phyloP scores from a whole-genome alignment of 208 protist species.

The Crithidia acanthocephali region DNA sequence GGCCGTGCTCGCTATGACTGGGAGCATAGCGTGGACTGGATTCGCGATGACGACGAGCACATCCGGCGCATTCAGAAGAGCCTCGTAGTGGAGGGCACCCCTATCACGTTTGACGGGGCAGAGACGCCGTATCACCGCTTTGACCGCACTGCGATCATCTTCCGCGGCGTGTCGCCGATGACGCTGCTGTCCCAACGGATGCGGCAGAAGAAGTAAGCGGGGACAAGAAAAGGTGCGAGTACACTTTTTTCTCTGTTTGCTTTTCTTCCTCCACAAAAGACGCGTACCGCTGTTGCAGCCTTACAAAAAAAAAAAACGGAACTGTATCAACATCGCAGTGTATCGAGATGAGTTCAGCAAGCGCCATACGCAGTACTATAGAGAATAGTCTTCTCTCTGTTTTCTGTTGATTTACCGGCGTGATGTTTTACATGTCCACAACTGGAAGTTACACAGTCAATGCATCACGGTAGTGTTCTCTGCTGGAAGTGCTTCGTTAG shows the following conservation, averaged over 20 bases:
- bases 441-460: no score
- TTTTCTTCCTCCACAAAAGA: neutral
- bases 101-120: constrained; percentile 68
- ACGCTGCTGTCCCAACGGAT: constrained; percentile 59
- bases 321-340: no score
- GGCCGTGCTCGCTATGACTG: constrained; percentile 83
- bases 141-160: constrained; percentile 81
- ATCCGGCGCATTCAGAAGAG: constrained; percentile 59
- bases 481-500: no score
- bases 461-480: no score
- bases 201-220: constrained; percentile 11
- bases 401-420: no score
- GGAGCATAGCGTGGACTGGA: constrained; percentile 87
- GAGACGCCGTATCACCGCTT: constrained; percentile 52
- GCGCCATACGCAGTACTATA: no score
- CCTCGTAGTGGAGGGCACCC: constrained; percentile 58
- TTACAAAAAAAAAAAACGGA: neutral
- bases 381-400: no score
- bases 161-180: constrained; percentile 83
- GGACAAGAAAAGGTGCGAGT: no score
- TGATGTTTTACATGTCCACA: no score
- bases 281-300: neutral
- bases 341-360: no score
- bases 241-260: neutral
- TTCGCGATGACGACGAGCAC: constrained; percentile 79